Evolutionary conservation across 176 grass and related monocot genomes (phyloP).

Genomic region (Oryza australiensis): DNA sequence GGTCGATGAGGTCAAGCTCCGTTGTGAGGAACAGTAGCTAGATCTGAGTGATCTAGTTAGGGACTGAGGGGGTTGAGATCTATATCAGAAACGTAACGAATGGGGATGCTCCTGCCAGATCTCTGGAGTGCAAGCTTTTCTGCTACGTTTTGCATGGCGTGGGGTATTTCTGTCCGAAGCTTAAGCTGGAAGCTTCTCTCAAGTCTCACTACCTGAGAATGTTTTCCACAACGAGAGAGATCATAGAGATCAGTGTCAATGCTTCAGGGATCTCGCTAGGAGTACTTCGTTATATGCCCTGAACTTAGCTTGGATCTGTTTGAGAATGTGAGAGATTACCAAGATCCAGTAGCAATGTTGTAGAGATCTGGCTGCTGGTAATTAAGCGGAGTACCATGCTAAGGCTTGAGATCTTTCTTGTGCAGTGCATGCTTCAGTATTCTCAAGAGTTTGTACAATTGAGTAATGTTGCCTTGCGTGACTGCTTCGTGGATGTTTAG

Average conservation of each 20-base stretch:
- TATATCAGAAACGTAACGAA: conserved; percentile 17
- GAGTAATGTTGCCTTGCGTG: background rate
- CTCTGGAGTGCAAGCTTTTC: conserved; percentile 22
- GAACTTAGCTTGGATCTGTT: conserved; percentile 26
- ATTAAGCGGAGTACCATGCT: background rate
- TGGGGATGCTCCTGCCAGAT: conserved; percentile 40
- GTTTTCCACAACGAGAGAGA: background rate
- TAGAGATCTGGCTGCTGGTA: conserved; percentile 15
- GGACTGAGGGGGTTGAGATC: conserved; percentile 19
- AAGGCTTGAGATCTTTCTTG: background rate
- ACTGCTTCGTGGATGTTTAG: background rate
- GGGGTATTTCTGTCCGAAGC: conserved; percentile 10
- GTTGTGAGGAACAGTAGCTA: background rate
- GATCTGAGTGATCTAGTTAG: conserved; percentile 30
- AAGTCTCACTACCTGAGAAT: background rate
- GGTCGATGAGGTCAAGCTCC: conserved; percentile 8
- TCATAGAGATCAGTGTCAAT: conserved; percentile 10
- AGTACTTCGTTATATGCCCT: background rate
- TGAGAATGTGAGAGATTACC: conserved; percentile 13
- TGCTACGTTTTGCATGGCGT: conserved; percentile 24
- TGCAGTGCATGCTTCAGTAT: background rate
- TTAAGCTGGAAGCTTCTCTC: conserved; percentile 23
- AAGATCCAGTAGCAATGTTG: conserved; percentile 34
- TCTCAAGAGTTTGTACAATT: background rate
- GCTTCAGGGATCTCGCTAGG: background rate